Evolutionary conservation across 2,329 filamentous ascomycete species (phyloP), one percentile per base, ranked within the genome.

Genomic region (Colletotrichum tanaceti): DNA sequence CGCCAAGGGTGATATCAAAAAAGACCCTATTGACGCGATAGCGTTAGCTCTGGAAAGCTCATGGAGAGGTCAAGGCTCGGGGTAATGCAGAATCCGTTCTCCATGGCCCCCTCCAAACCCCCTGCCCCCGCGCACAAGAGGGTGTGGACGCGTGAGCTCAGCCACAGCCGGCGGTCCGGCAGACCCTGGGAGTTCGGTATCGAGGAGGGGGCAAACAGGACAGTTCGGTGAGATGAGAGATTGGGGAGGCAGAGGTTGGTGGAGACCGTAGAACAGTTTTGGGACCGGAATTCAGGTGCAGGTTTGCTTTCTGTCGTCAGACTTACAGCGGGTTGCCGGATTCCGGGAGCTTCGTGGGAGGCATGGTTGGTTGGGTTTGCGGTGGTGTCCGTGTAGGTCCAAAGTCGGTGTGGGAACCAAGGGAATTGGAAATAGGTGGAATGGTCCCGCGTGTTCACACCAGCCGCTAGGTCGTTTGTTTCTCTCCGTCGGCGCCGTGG

Each of bases 1-100:
- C 91, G 83, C 92, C 92, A 65, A 96, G 84, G 4, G 92, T 92
- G 69, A 93, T 87, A 79, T 94, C 91, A 79, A 93, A 93, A 82
- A 94, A 92, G 73, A 91, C 89, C 75, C 84, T 86, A 71, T 72
- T 62, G 62, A 65, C 59, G 63, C 59, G 39, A 58, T 57, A 7
- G 50, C 28, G 54, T 70, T 72, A 72, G 68, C 57, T 39, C 38
- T 24, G 24, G 20, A 10, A 58, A 47, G 20, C 14, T 39, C n/a
- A 14, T 57, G 16, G 10, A 22, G 52, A 39, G 35, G n/a, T 14
- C 28, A 24, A 28, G 20, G 43, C 43, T 49, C 43, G 43, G 43
- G 57, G 20, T 47, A 22, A 39, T 60, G 20, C 6, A 28, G 22
- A 28, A 22, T 14, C 35, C 35, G 52, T 18, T 16, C 47, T n/a